Evolutionary conservation across 1,139 yeast genomes (phyloP).

Genomic region (Saccharomycopsis hybrid): DNA sequence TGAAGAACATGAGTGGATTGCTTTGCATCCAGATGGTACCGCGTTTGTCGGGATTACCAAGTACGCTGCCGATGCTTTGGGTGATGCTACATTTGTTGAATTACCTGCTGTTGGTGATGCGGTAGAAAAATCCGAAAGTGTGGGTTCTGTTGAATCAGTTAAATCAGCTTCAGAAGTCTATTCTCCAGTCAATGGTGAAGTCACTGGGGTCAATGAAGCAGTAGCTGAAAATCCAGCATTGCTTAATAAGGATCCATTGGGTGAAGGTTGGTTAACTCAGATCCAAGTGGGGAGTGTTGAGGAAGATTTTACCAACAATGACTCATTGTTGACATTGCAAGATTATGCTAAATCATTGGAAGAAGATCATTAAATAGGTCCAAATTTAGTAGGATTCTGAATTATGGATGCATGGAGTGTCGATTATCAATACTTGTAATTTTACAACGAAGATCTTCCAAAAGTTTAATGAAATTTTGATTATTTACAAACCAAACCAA

Average conservation of each 20-base stretch:
- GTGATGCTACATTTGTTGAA: constrained; percentile 93
- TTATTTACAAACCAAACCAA: too few species aligned
- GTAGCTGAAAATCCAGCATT: constrained; percentile 69
- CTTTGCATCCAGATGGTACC: constrained; percentile 73
- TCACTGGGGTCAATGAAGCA: constrained; percentile 61
- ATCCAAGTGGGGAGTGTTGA: constrained; percentile 42
- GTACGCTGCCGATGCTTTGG: constrained; percentile 96
- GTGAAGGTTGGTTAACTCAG: constrained; percentile 90
- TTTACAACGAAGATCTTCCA: too few species aligned
- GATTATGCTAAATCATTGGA: constrained; percentile 61
- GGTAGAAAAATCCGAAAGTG: constrained; percentile 68
- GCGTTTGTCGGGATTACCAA: constrained; percentile 88
- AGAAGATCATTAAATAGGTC: constrained; percentile 36
- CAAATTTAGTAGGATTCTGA: too few species aligned
- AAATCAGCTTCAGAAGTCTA: constrained; percentile 92
- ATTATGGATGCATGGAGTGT: constrained; percentile 1
- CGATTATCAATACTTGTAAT: background rate
- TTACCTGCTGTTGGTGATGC: constrained; percentile 70
- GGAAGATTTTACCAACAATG: constrained; percentile 12
- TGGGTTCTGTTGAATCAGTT: constrained; percentile 93
- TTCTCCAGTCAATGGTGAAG: constrained; percentile 76
- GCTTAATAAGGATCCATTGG: constrained; percentile 85
- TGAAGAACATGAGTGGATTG: constrained; percentile 93
- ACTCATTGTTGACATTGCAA: constrained; percentile 36
- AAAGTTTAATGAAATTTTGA: too few species aligned